These are phyloP conservation scores for Zygnema circumcarinatum DNA, from an alignment of 139 green algal genomes.

Conservation along the genomic window DNA sequence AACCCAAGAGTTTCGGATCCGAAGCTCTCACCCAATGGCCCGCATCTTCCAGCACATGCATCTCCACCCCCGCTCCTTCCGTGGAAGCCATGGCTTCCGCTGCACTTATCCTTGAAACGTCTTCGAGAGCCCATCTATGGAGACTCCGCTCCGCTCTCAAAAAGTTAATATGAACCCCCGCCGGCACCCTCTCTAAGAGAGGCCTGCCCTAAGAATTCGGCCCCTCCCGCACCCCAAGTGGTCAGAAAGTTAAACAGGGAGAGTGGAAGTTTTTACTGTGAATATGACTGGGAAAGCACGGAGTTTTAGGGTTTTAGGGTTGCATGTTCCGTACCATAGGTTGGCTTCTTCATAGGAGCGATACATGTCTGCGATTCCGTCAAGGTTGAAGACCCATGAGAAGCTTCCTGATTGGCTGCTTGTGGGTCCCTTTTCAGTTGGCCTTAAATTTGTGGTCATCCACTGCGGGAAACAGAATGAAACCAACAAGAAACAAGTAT, in stretches of 20 bases:
- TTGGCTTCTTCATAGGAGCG: slow-evolving; percentile 78
- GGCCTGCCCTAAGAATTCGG: not conserved
- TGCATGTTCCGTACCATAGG: slow-evolving; percentile 74
- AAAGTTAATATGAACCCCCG: slow-evolving; percentile 54
- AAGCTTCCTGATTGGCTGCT: slow-evolving; percentile 42
- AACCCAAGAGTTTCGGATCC: not conserved
- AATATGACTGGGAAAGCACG: too few relatives aligned
- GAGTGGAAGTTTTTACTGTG: too few relatives aligned
- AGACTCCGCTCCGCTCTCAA: slow-evolving; percentile 47
- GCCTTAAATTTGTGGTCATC: slow-evolving; percentile 83
- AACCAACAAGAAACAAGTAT: too few relatives aligned
- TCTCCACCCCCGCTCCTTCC: slow-evolving; percentile 32
- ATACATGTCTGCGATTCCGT: slow-evolving; percentile 87
- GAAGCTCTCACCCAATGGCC: slow-evolving; percentile 60
- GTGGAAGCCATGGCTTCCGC: not conserved
- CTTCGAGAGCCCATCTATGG: slow-evolving; percentile 43
- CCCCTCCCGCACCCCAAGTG: too few relatives aligned
- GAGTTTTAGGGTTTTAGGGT: too few relatives aligned
- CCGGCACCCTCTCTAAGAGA: slow-evolving; percentile 50
- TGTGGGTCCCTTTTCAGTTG: not conserved
- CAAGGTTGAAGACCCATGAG: slow-evolving; percentile 87
- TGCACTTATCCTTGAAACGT: slow-evolving; percentile 25
- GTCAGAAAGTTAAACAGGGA: too few relatives aligned
- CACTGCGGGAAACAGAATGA: too few relatives aligned
- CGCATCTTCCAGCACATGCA: slow-evolving; percentile 56